phyloP scores from a whole-genome alignment of 2,329 filamentous ascomycete species.

The Anthostomella pinea region DNA sequence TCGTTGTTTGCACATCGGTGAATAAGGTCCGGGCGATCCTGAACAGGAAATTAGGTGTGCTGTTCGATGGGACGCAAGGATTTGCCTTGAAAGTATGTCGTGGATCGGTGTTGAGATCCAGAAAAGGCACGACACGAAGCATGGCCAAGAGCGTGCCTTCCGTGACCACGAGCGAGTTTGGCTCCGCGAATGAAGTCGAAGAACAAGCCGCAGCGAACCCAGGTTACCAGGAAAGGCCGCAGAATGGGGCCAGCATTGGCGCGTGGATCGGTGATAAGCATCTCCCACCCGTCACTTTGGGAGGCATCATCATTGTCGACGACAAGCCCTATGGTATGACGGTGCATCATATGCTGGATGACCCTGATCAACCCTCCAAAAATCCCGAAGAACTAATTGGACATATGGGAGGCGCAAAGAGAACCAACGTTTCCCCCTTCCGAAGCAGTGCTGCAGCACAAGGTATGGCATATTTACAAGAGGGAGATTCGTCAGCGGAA shows the following conservation, averaged over 20 bases:
- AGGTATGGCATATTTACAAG: conserved; percentile 20
- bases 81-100: conserved; percentile 70
- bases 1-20: conserved; percentile 75
- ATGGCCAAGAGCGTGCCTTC: conserved; percentile 33
- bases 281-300: conserved; percentile 85
- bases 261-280: conserved; percentile 84
- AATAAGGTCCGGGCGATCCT: conserved; percentile 69
- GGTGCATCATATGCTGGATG: conserved; percentile 93
- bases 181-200: conserved; percentile 33
- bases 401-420: conserved; percentile 11
- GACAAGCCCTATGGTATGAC: conserved; percentile 88
- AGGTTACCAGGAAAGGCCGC: conserved; percentile 73
- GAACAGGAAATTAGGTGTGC: conserved; percentile 61
- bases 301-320: conserved; percentile 82
- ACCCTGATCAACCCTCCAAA: conserved; percentile 44
- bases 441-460: conserved; percentile 25
- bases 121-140: conserved; percentile 40
- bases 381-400: conserved; percentile 5
- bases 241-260: conserved; percentile 89
- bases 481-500: conserved; percentile 38
- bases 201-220: conserved; percentile 58
- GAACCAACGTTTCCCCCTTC: conserved; percentile 16
- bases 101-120: conserved; percentile 64
- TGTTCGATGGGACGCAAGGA: conserved; percentile 61
- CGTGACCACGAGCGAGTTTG: conserved; percentile 34